These are phyloP conservation scores for Pezicula neosporulosa DNA, from an alignment of 2,329 filamentous ascomycete species.

Conservation along the genomic window DNA sequence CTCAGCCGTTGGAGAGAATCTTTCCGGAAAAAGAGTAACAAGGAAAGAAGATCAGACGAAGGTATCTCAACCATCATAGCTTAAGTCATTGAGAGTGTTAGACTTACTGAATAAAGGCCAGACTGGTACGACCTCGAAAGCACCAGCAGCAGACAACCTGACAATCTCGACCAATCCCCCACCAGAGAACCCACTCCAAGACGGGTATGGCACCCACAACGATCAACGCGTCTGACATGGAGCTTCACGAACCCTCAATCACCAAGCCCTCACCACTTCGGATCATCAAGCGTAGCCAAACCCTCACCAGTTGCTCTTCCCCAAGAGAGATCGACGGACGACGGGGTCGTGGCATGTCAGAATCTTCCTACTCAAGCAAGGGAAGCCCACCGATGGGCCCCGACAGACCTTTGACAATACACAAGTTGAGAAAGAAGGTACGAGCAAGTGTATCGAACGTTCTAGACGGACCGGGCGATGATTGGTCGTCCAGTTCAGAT, in stretches of 20 bases:
- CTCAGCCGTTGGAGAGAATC: slow-evolving; percentile 4
- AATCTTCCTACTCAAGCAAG: slow-evolving; percentile 18
- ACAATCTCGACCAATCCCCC: slow-evolving; percentile 21
- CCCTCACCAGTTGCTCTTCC: slow-evolving; percentile 22
- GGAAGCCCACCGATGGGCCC: slow-evolving; percentile 22
- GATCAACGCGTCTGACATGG: slow-evolving; percentile 25
- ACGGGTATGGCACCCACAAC: slow-evolving; percentile 32
- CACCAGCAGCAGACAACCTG: slow-evolving; percentile 22
- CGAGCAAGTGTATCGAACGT: slow-evolving; percentile 15
- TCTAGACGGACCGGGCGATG: slow-evolving; percentile 6
- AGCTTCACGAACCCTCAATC: slow-evolving; percentile 30
- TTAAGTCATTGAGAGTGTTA: too few relatives aligned
- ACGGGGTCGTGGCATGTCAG: slow-evolving; percentile 15
- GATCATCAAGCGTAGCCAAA: slow-evolving; percentile 42
- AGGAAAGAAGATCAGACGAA: slow-evolving; percentile 19
- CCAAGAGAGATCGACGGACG: slow-evolving; percentile 16
- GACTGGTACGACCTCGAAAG: slow-evolving; percentile 32
- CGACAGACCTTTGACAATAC: slow-evolving; percentile 26
- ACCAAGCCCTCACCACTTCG: slow-evolving; percentile 42
- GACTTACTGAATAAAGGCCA: too few relatives aligned
- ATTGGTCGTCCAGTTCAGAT: not conserved
- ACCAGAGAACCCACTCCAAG: slow-evolving; percentile 5
- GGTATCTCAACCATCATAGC: slow-evolving; percentile 17
- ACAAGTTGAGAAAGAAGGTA: slow-evolving; percentile 17
- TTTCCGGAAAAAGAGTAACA: slow-evolving; percentile 18